Evolutionary conservation across 257 asterid species (phyloP), one percentile per base, ranked within the genome.

Genomic region (Solanum acaule): DNA sequence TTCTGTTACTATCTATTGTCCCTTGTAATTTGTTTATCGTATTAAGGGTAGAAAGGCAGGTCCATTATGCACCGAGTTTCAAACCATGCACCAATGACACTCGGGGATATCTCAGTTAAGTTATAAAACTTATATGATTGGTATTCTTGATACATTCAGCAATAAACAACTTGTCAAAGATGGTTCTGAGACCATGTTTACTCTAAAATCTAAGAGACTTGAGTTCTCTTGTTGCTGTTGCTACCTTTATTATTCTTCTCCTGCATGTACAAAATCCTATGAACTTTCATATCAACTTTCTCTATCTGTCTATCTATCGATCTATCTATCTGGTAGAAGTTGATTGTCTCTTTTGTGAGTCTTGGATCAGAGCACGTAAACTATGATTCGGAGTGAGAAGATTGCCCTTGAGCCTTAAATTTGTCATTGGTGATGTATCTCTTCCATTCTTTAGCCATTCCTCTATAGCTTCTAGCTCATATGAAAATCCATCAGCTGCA

Each of bases 401-500:
- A 88, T 88, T 90, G 93, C 91, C 89, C 87, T 90, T 89, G 86
- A 95, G 95, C 93, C 46, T 93, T 87, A 94, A 92, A 92, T 95
- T 95, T 23, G 98, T 95, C 96, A 92, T 89, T 6, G 98, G 96
- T 8, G 96, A 95, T 70, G 92, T 91, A 49, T 92, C 93, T 16
- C 89, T 92, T 23, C 95, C 97, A 13, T 91, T 91, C 79, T 61
- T 88, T 83, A 95, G 93, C 97, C 98, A 93, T 90, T 89, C 93
- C 10, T 93, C 91, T 61, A 93, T 94, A 33, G 96, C 96, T 86
- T 92, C 94, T 29, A 89, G 88, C 90, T 95, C 98, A 49, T 95
- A 95, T 10, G 96, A 94, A 90, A 92, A 94, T 84, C 98, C 96
- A 88, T 95, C 98, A 6, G 95, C 94, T n/a, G 96, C 98, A 35